Percentiles rank a stretch among this genome's conserved stretches.
Conservation (phyloP, 306 rosid genomes). For the Vigna radiata region DNA sequence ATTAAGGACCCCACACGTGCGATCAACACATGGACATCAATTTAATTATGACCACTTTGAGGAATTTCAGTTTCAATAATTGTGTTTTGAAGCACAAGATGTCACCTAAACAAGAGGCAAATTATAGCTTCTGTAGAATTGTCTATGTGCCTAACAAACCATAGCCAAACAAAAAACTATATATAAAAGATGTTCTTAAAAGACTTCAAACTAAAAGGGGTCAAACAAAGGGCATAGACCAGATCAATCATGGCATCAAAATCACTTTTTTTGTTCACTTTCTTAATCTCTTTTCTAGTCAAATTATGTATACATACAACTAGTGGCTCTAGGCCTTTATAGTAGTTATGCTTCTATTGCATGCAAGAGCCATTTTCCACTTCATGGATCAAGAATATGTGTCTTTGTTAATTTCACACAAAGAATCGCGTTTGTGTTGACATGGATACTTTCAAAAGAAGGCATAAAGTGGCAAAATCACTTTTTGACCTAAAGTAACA, state of each 20-base stretch:
- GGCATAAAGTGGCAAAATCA: slow-evolving; percentile 9
- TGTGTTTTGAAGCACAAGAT: slow-evolving; percentile 56
- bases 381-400: slow-evolving; percentile 13
- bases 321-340: slow-evolving; percentile 7
- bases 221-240: slow-evolving; percentile 58
- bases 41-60: slow-evolving; percentile 47
- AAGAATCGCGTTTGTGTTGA: not conserved
- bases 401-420: not conserved
- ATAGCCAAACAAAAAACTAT: not conserved
- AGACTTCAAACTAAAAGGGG: slow-evolving; percentile 43
- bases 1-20: slow-evolving; percentile 60
- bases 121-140: slow-evolving; percentile 55
- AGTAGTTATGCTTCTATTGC: slow-evolving; percentile 39
- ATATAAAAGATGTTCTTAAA: not conserved
- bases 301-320: slow-evolving; percentile 45
- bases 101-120: slow-evolving; percentile 84
- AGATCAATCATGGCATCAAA: slow-evolving; percentile 57
- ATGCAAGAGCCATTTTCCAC: slow-evolving; percentile 46
- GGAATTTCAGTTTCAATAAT: slow-evolving; percentile 49
- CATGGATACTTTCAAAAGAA: not conserved
- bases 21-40: slow-evolving; percentile 63
- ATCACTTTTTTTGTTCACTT: slow-evolving; percentile 22
- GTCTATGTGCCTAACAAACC: slow-evolving; percentile 38
- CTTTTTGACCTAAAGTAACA: slow-evolving; percentile 14
- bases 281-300: slow-evolving; percentile 49